Percentiles rank a stretch among this genome's conserved stretches.
Conservation (phyloP, 768 basidiomycete genomes). For the Tylopilus intermedius region DNA sequence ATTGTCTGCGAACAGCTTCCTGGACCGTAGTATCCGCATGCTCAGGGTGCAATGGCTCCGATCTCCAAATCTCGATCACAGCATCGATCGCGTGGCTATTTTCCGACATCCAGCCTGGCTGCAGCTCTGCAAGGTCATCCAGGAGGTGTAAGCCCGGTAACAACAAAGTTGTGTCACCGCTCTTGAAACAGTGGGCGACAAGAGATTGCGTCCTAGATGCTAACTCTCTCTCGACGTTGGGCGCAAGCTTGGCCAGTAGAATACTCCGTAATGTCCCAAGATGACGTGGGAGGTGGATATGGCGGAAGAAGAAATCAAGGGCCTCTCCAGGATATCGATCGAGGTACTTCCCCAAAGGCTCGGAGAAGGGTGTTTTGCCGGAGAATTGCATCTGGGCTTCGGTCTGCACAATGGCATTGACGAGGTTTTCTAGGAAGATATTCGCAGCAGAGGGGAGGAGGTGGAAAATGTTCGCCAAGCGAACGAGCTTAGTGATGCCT, state of each 20-base stretch:
- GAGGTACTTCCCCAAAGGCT: constrained; percentile 85
- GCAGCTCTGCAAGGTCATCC: constrained; percentile 64
- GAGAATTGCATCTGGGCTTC: constrained; percentile 91
- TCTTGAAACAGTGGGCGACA: constrained; percentile 46
- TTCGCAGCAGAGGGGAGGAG: constrained; percentile 90
- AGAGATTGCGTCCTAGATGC: constrained; percentile 54
- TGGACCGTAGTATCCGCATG: constrained; percentile 39
- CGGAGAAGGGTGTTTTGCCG: constrained; percentile 84
- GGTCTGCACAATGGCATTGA: constrained; percentile 84
- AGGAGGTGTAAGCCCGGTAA: constrained; percentile 73
- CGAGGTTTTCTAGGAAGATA: constrained; percentile 84
- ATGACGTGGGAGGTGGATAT: constrained; percentile 73
- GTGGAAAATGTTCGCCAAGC: constrained; percentile 96
- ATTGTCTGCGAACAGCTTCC: constrained; percentile 55
- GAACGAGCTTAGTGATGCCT: constrained; percentile 87
- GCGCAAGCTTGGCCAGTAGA: constrained; percentile 72
- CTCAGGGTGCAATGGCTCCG: constrained; percentile 42
- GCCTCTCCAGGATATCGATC: constrained; percentile 87
- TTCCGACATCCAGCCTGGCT: constrained; percentile 68
- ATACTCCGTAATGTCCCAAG: constrained; percentile 82
- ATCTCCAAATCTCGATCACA: constrained; percentile 68
- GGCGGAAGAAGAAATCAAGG: constrained; percentile 75
- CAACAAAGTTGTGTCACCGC: constrained; percentile 46
- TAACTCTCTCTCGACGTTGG: constrained; percentile 65
- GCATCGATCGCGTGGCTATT: constrained; percentile 64